Base-by-base conservation (phyloP, 371 early-diverging fungal species). In the Mucor plumbeus region DNA sequence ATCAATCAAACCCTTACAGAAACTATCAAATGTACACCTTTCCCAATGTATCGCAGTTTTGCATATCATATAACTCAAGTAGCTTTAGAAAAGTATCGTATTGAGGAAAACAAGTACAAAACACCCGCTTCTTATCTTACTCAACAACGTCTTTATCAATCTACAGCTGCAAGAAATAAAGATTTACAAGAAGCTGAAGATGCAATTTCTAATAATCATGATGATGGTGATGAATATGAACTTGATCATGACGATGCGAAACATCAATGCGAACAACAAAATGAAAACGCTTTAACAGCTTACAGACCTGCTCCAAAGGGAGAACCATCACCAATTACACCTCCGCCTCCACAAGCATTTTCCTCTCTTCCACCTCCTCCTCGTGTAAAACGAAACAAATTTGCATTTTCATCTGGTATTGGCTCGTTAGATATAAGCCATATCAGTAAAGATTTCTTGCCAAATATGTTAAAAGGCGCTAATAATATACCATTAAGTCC, bases 1-100 rank as follows among this genome's bases (percentile, higher is more conserved):
- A 77, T 82, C 47, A 82, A 79, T 43, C 71, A 77, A 17, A 72
- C 77, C 19, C 13, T 63, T 0, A 56, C 75, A 5, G 76, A 77
- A 56, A 53, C 68, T 0, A 62, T 77, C 33, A 75, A 75, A 64
- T 82, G 79, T 41, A n/a, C 76, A 6, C 78, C 82, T 3, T 67
- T 77, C 9, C 63, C 77, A 2, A 26, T 82, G 4, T 77, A 77
- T 43, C 72, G 70, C 4, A 68, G 59, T 7, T 64, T 77, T n/a
- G 67, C 76, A 3, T 63, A 61, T 21, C 47, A 71, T 36, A 61
- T 63, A 9, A 77, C 82, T 0, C 70, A 82, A 15, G 31, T 59
- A 7, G 74, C 78, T 6, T 57, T 76, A 2, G 68, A 71, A 44
- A 43, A 50, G 3, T 74, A 76, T 38, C 59, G 68, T 4, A n/a